Evolutionary conservation across 2,329 filamentous ascomycete species (phyloP).

Genomic region (Ascosphaera aggregata): DNA sequence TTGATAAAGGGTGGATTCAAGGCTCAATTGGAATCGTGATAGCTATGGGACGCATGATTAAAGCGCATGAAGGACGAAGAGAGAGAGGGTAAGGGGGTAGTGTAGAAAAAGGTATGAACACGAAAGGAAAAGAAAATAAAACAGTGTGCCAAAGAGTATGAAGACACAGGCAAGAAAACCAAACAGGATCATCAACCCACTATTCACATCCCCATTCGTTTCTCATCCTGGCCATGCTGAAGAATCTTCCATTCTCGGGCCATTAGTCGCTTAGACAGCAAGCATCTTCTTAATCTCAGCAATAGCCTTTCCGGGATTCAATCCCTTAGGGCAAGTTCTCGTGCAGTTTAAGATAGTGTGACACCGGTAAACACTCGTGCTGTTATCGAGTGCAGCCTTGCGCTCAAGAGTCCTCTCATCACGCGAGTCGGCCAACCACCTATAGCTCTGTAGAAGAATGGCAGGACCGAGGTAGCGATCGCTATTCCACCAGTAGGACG

Average conservation of each 20-base stretch:
- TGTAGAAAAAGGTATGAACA: not conserved
- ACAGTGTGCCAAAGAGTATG: constrained; percentile 1
- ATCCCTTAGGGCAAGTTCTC: constrained; percentile 88
- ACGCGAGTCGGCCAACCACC: constrained; percentile 87
- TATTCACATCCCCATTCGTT: too few relatives aligned
- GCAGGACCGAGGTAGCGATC: constrained; percentile 97
- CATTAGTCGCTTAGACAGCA: constrained; percentile 3
- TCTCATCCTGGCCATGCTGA: too few relatives aligned
- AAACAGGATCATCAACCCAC: constrained; percentile 3
- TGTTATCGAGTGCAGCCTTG: constrained; percentile 86
- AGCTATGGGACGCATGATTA: too few relatives aligned
- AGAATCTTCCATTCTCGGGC: too few relatives aligned
- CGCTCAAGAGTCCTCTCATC: constrained; percentile 76
- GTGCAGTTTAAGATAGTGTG: constrained; percentile 99
- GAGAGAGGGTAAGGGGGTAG: not conserved
- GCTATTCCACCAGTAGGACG: constrained; percentile 99
- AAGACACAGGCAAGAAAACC: constrained; percentile 5
- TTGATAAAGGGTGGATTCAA: too few relatives aligned
- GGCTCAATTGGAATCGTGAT: too few relatives aligned
- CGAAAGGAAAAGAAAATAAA: constrained; percentile 5
- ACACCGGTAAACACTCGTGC: constrained; percentile 96
- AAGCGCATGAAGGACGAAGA: too few relatives aligned
- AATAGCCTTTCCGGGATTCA: constrained; percentile 89
- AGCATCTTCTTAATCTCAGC: constrained; percentile 98
- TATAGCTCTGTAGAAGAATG: constrained; percentile 90